Percentiles rank a stretch among this genome's conserved stretches.
Conservation (phyloP, 1,139 yeast species). For the Lodderomyces jiufengensis region DNA sequence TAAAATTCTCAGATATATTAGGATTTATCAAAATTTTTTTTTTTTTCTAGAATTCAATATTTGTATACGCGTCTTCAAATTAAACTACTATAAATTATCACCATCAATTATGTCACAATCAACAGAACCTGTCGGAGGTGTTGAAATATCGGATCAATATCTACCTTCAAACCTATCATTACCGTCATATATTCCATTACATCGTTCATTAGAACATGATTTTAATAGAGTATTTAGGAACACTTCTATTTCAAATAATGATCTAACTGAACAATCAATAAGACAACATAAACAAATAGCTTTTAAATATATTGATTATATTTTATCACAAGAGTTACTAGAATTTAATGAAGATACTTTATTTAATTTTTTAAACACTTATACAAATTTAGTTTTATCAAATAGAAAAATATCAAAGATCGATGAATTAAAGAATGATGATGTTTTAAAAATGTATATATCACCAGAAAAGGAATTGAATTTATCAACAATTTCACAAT, state of each 20-base stretch:
- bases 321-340: conserved; percentile 9
- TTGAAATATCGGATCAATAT: conserved; percentile 1
- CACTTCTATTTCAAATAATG: neutral
- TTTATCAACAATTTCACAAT: conserved; percentile 5
- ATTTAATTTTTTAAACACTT: conserved; percentile 4
- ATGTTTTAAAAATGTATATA: no score
- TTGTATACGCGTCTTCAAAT: no score
- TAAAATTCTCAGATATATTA: no score
- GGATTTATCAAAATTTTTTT: no score
- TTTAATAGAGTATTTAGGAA: conserved; percentile 10
- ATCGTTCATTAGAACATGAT: conserved; percentile 5
- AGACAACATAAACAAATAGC: conserved; percentile 7
- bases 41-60: no score
- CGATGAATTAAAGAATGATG: conserved; percentile 1
- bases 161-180: conserved; percentile 10
- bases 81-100: no score
- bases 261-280: conserved; percentile 2
- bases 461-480: neutral
- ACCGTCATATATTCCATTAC: conserved; percentile 13
- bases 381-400: conserved; percentile 5
- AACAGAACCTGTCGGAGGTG: neutral
- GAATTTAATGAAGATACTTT: conserved; percentile 10
- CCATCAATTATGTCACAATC: conserved; percentile 3
- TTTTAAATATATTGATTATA: conserved; percentile 10
- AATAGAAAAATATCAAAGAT: conserved; percentile 3